Conservation (phyloP, 176 grass and related monocot genomes). For the Dactylis glomerata region DNA sequence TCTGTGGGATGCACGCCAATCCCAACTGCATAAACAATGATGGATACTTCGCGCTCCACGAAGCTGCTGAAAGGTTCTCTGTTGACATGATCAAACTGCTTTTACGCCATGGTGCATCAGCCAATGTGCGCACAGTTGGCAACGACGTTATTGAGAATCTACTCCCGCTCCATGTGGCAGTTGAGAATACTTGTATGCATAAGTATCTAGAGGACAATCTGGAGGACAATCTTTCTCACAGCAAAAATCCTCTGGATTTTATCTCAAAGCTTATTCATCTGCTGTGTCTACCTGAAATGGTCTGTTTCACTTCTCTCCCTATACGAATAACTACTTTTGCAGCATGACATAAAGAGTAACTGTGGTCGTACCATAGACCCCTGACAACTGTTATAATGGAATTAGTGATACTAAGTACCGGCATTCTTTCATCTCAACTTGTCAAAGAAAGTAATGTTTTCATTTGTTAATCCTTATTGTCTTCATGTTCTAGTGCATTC, state of each 20-base stretch:
- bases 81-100: constrained; percentile 38
- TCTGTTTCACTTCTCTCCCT: background rate
- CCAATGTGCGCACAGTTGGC: constrained; percentile 26
- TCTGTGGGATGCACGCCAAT: background rate
- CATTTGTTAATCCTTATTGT: background rate
- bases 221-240: constrained; percentile 8
- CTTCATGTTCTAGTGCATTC: background rate
- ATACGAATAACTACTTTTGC: background rate
- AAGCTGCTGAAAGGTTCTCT: constrained; percentile 34
- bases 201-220: constrained; percentile 32
- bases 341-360: constrained; percentile 2
- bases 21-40: constrained; percentile 24
- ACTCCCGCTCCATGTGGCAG: constrained; percentile 29
- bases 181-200: constrained; percentile 29
- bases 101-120: background rate
- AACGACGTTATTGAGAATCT: constrained; percentile 3
- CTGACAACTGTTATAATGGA: background rate
- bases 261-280: constrained; percentile 24
- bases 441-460: background rate
- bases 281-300: constrained; percentile 28
- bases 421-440: background rate
- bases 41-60: constrained; percentile 18
- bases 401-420: background rate
- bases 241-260: constrained; percentile 1
- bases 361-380: background rate